A percentile compares a stretch with the other conserved stretches of the same genome.
Conservation (phyloP, 495 filamentous ascomycete genomes). For the Margaritispora aquatica region DNA sequence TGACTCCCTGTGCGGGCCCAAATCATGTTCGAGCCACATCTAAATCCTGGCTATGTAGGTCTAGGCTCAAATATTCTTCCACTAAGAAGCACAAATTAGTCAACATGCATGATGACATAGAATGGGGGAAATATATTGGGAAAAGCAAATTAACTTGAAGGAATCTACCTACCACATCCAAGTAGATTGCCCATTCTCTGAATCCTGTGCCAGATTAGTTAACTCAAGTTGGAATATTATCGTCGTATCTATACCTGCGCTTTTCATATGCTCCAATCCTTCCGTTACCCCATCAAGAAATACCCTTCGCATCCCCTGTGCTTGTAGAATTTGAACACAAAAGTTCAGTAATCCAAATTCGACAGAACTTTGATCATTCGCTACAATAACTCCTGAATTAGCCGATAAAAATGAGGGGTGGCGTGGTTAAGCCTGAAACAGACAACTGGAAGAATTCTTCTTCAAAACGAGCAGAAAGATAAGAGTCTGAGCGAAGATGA, state of each 20-base stretch:
- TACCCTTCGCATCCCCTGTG: constrained; percentile 29
- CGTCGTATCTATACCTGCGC: not conserved
- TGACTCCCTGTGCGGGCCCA: too few relatives aligned
- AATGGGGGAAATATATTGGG: not conserved
- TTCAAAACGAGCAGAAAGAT: too few relatives aligned
- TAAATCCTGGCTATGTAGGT: too few relatives aligned
- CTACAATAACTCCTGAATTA: constrained; percentile 4
- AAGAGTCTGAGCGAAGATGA: too few relatives aligned
- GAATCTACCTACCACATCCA: constrained; percentile 15
- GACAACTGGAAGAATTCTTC: too few relatives aligned
- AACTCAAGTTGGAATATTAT: not conserved
- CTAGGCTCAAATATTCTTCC: too few relatives aligned
- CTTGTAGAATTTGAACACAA: constrained; percentile 27
- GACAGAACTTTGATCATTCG: not conserved
- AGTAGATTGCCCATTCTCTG: not conserved
- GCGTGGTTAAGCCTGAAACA: not conserved
- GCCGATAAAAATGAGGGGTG: not conserved
- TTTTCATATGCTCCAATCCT: not conserved
- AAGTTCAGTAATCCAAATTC: constrained; percentile 16
- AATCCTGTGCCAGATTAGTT: not conserved
- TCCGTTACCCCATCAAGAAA: constrained; percentile 17
- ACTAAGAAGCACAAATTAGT: too few relatives aligned
- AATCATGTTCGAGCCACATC: too few relatives aligned
- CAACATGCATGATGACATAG: not conserved
- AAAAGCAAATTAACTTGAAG: not conserved